Percentiles rank a stretch among this genome's conserved stretches.
These are phyloP conservation scores for Solanum chmielewskii DNA, from an alignment of 257 asterid genomes.

Conservation along the genomic window DNA sequence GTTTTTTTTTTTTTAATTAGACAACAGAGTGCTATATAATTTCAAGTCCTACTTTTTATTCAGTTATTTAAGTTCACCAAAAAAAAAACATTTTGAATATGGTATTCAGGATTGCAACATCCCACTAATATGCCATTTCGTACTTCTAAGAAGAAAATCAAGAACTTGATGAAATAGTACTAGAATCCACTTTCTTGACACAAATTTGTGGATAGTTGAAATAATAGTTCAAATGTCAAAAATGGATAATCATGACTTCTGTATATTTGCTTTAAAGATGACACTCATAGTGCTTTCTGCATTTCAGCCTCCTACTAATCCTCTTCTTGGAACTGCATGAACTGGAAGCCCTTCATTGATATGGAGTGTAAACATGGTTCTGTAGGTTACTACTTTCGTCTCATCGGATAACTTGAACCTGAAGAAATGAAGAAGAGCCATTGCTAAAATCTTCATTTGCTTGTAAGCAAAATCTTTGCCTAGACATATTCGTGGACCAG, in stretches of 20 bases:
- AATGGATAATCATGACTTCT: background rate
- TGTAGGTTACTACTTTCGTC: slow-evolving; percentile 32
- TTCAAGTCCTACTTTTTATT: background rate
- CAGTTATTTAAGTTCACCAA: background rate
- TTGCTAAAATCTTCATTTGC: slow-evolving; percentile 58
- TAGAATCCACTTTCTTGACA: background rate
- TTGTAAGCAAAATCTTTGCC: slow-evolving; percentile 63
- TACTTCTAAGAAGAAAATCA: background rate
- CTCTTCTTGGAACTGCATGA: slow-evolving; percentile 31
- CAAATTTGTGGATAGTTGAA: background rate
- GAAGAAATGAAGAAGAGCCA: slow-evolving; percentile 42
- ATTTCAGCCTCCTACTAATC: background rate
- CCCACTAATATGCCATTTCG: background rate
- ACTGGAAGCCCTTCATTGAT: slow-evolving; percentile 45
- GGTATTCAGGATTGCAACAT: background rate
- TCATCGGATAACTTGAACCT: slow-evolving; percentile 35
- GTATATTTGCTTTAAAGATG: background rate
- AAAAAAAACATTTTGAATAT: background rate
- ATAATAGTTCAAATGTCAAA: background rate
- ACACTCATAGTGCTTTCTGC: background rate
- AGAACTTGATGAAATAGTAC: background rate
- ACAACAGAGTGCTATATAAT: background rate
- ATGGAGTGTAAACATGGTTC: slow-evolving; percentile 66
- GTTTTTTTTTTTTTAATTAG: no score
- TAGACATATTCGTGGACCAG: slow-evolving; percentile 58